Conservation (phyloP, 257 asterid genomes). For the Salvia rosmarinus region DNA sequence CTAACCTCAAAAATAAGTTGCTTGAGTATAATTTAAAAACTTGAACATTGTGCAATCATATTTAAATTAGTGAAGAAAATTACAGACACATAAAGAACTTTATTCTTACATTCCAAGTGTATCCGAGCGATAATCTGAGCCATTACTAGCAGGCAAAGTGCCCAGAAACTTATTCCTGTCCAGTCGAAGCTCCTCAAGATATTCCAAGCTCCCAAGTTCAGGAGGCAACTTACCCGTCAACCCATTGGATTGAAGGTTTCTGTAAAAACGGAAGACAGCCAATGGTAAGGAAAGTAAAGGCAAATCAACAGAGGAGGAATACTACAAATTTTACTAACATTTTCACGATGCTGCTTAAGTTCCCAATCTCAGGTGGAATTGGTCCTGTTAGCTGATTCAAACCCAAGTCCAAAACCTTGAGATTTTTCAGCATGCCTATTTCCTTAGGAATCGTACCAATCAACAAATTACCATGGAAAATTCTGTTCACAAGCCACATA, state of each 20-base stretch:
- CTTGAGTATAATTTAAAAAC: background rate
- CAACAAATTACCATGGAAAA: constrained; percentile 73
- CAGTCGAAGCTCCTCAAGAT: constrained; percentile 75
- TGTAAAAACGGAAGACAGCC: constrained; percentile 31
- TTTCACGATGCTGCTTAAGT: constrained; percentile 59
- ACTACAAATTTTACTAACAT: constrained; percentile 60
- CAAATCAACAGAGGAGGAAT: constrained; percentile 11
- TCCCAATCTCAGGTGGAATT: constrained; percentile 74
- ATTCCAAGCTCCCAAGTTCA: constrained; percentile 74
- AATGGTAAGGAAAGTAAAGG: constrained; percentile 10
- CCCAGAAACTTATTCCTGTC: constrained; percentile 90
- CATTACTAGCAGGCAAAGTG: constrained; percentile 61
- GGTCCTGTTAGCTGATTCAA: constrained; percentile 72
- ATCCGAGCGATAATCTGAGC: constrained; percentile 52
- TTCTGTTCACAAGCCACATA: constrained; percentile 47
- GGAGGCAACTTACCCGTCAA: constrained; percentile 80
- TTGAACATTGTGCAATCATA: no score
- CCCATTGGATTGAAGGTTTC: constrained; percentile 80
- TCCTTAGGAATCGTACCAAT: constrained; percentile 77
- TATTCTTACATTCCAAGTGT: constrained; percentile 63
- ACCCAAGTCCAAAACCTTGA: constrained; percentile 81
- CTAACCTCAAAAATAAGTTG: background rate
- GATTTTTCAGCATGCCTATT: constrained; percentile 67
- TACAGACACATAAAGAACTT: background rate
- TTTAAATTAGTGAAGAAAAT: background rate